Base-by-base conservation (phyloP, 805 yeast species). In the Metschnikowia drakensbergensis region DNA sequence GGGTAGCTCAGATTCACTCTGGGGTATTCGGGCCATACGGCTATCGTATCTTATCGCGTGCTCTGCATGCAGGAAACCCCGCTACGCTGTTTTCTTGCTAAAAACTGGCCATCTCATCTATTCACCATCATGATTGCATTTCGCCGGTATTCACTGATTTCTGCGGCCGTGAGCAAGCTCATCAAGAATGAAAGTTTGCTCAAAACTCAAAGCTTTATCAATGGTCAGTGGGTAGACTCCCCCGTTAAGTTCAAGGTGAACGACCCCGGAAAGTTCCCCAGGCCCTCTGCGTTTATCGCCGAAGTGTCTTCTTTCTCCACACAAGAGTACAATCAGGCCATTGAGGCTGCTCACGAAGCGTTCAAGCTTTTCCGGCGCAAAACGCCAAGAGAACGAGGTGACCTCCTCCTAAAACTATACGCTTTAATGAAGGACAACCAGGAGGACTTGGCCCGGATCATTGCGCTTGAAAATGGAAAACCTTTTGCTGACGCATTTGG, bases 401-500 rank as follows among this genome's bases (percentile, higher is more conserved):
- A 67, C 17, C 55, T 83, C 55, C 74, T 86, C 46, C 65, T 70
- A 46, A 76, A 72, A 40, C 71, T 85, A 68, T 75, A 77, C 58
- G 68, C 69, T 7, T 69, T 84, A 48, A 73, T 84, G 71, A 64
- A 71, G 37, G 81, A 78, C 46, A 79, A 86, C 63, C 69, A 71
- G 27, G 81, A 79, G 5, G 94, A 86, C 60, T 74, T 86, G 52
- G 91, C 89, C 31, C 74, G 64, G 48, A 62, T 86, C 42, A 71
- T 82, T 46, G 80, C 86, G 11, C 65, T 80, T 52, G 95, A 86
- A 61, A 87, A 86, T 61, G 95, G 95, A 32, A 86, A 86, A 65
- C 79, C 91, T 1, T 65, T 75, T 10, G 75, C 80, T 0, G 94
- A 86, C 61, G 83, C 92, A n/a, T 61, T 68, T 43, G 91, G 90